Base-by-base conservation (phyloP, 129 eudicot species). In the Flaveria trinervia region DNA sequence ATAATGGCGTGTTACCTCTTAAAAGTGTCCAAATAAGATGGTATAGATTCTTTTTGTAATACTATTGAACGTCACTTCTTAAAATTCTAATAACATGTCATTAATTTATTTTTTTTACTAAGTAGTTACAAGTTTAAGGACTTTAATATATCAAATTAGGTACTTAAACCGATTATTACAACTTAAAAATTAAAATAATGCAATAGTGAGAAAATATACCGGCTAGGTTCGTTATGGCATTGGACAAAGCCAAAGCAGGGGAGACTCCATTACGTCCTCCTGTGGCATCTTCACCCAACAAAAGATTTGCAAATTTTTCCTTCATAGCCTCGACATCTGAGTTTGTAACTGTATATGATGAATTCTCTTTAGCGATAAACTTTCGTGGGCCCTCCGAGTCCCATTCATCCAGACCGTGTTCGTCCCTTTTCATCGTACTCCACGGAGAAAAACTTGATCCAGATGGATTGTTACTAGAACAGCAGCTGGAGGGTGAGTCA, bases 251-350 rank as follows among this genome's bases (percentile, higher is more conserved):
- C 65, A 88, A 82, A 61, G 99, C 96, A 69, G 93, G 69, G 22
- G 91, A 73, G 14, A 83, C 61, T 41, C 97, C 99, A 52, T 85
- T 85, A 5, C 87, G 46, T 22, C 99, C 99, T 51, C 99, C 99
- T 0, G 96, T 85, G 65, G 85, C 62, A 86, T 95, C 99, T 79
- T 95, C 95, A 18, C 99, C 99, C 43, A 95, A 86, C 82, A 95
- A 81, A 33, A 95, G 83, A 75, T 95, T 95, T 5, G 95, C 88
- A 64, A 95, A 95, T 41, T 81, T 89, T 72, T 95, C 97, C 77
- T 86, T 95, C 92, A 95, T 89, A 1, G 75, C 80, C n/a, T 89
- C 91, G 3, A 85, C 78, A 76, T 95, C 97, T 9, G 88, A 82
- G 60, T 62, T 51, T 64, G 79, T 70, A 74, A 80, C 65, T 2